Percentiles rank a stretch among this genome's conserved stretches.
Conservation (phyloP, 768 basidiomycete genomes). For the Dacryopinax spathularia region DNA sequence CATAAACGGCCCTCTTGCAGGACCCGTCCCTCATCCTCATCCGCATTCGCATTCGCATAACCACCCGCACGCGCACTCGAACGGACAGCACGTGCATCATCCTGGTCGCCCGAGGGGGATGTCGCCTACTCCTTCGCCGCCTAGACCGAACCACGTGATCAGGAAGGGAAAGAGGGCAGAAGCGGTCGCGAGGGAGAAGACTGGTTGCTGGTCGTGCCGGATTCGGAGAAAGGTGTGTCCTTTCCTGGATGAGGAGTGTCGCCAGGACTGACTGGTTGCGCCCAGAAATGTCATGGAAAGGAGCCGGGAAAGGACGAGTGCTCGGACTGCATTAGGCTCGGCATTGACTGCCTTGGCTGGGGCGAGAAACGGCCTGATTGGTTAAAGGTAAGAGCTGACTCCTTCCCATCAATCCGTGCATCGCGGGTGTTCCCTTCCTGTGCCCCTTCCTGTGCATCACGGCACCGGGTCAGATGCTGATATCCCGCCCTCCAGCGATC, state of each 20-base stretch:
- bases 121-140: background rate
- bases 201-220: background rate
- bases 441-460: background rate
- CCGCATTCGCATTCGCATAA: background rate
- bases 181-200: background rate
- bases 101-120: background rate
- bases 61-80: too few species aligned
- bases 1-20: background rate
- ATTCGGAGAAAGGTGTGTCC: background rate
- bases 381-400: constrained; percentile 4
- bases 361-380: constrained; percentile 52
- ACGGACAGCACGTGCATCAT: too few species aligned
- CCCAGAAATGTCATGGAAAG: constrained; percentile 1
- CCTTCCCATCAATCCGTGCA: too few species aligned
- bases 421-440: too few species aligned
- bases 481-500: background rate
- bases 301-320: background rate
- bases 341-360: constrained; percentile 75
- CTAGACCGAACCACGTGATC: background rate
- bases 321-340: constrained; percentile 47
- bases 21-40: background rate
- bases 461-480: background rate
- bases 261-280: too few species aligned
- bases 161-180: background rate
- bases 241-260: too few species aligned